Conservation (phyloP, 345 rosid genomes). For the Hypericum perforatum region DNA sequence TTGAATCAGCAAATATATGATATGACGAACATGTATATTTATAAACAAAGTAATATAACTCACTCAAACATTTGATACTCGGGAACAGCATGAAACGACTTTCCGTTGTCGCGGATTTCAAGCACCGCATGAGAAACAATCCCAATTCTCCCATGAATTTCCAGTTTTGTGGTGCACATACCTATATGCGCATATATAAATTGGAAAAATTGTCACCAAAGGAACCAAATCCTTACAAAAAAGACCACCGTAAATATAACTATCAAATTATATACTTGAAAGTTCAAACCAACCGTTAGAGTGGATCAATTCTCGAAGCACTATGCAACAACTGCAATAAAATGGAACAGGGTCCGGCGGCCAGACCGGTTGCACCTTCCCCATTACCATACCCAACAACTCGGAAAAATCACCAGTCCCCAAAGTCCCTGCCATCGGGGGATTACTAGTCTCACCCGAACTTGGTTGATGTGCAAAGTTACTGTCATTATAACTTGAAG, state of each 20-base stretch:
- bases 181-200: conserved; percentile 17
- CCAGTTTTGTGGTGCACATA: conserved; percentile 28
- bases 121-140: conserved; percentile 42
- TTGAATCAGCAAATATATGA: neutral
- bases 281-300: conserved; percentile 29
- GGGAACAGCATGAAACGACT: neutral
- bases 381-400: neutral
- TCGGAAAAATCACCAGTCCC: neutral
- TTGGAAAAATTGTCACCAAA: neutral
- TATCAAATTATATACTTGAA: neutral
- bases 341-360: conserved; percentile 23
- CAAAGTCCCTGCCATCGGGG: neutral
- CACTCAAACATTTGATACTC: conserved; percentile 39
- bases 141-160: conserved; percentile 53
- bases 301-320: conserved; percentile 40
- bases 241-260: neutral
- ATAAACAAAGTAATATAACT: conserved; percentile 11
- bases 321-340: conserved; percentile 37
- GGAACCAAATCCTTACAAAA: neutral
- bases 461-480: no score
- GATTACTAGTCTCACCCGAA: no score
- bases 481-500: no score
- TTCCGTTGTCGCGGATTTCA: conserved; percentile 9
- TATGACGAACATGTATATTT: neutral
- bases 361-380: conserved; percentile 14